Base-by-base conservation (phyloP, 352 stramenopile genomes). In the Pythium sukuiense region DNA sequence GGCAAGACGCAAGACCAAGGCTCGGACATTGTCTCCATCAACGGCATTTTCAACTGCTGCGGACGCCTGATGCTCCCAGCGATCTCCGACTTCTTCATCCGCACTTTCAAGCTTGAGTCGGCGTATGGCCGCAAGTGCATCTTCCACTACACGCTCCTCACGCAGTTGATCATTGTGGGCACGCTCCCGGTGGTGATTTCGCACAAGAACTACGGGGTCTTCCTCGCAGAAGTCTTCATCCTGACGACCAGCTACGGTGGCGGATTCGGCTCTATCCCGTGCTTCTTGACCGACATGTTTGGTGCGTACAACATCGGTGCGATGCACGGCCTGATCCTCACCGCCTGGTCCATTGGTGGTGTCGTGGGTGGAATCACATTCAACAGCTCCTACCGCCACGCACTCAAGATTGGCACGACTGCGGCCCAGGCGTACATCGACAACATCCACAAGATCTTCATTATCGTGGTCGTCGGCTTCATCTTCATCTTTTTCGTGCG, bases 261-360 rank as follows among this genome's bases (percentile, higher is more conserved):
- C 27, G 82, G 81, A 20, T 92, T 93, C 27, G 83, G 83, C 46
- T 89, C 73, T 13, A 91, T 92, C 59, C 84, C 84, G 39, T 80
- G 70, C 33, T 89, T 92, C 63, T 57, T 94, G 26, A 90, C 83
- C 0, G 85, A 92, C 56, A 92, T 92, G 83, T 94, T 92, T 56
- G 85, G 85, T n/a, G 80, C 80, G 3, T 91, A 76, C 63, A 91
- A 93, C 75, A 92, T 92, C 41, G 85, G 81, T 13, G 85, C 80
- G 6, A 87, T 93, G 79, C 83, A 92, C 67, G 85, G 85, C 0
- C 49, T 90, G 27, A 87, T 90, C 66, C 63, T 92, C 6, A 92
- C 85, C 3, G 76, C 83, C 11, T 93, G 85, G 83, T 92, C 83
- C 2, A 86, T 93, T 48, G 80, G 81, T 24, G 87, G 83, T 6